A percentile compares a stretch with the other conserved stretches of the same genome.
Conservation (phyloP, 2,329 filamentous ascomycete genomes). For the Stagonosporopsis vannaccii region DNA sequence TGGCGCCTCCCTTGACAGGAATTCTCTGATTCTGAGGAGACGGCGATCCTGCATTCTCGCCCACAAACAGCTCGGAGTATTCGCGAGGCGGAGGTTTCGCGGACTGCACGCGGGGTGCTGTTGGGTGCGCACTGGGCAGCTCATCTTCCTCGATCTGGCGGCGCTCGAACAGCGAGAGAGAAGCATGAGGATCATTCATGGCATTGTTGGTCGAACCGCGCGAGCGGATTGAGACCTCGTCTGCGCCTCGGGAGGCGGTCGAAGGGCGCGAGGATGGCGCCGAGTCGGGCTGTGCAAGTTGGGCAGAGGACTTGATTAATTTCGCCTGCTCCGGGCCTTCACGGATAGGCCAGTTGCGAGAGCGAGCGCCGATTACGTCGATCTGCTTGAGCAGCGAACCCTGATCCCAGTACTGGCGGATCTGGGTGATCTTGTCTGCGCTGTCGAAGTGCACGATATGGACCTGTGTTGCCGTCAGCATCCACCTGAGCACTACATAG, state of each 20-base stretch:
- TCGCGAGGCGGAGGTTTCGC: conserved; percentile 74
- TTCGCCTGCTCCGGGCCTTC: conserved; percentile 85
- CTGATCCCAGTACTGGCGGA: conserved; percentile 95
- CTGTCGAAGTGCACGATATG: conserved; percentile 88
- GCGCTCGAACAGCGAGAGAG: conserved; percentile 76
- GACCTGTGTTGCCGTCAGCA: conserved; percentile 36
- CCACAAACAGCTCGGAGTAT: conserved; percentile 72
- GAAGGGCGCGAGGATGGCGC: conserved; percentile 43
- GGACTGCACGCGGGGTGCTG: conserved; percentile 68
- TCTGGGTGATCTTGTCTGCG: conserved; percentile 80
- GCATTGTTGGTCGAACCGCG: conserved; percentile 46
- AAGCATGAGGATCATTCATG: conserved; percentile 64
- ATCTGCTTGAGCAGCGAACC: conserved; percentile 90
- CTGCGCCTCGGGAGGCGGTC: conserved; percentile 41
- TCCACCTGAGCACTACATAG: not conserved
- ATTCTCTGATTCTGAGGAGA: conserved; percentile 53
- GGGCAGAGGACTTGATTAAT: conserved; percentile 70
- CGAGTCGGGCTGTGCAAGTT: conserved; percentile 36
- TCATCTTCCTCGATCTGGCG: conserved; percentile 67
- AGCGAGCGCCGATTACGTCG: conserved; percentile 88
- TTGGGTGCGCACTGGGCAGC: conserved; percentile 56
- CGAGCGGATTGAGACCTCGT: conserved; percentile 51
- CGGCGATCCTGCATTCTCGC: conserved; percentile 54
- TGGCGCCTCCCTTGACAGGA: conserved; percentile 55
- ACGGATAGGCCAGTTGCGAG: conserved; percentile 93